A percentile compares a stretch with the other conserved stretches of the same genome.
These are phyloP conservation scores for Pseudocercospora eumusae DNA, from an alignment of 2,329 filamentous ascomycete genomes.

Conservation along the genomic window DNA sequence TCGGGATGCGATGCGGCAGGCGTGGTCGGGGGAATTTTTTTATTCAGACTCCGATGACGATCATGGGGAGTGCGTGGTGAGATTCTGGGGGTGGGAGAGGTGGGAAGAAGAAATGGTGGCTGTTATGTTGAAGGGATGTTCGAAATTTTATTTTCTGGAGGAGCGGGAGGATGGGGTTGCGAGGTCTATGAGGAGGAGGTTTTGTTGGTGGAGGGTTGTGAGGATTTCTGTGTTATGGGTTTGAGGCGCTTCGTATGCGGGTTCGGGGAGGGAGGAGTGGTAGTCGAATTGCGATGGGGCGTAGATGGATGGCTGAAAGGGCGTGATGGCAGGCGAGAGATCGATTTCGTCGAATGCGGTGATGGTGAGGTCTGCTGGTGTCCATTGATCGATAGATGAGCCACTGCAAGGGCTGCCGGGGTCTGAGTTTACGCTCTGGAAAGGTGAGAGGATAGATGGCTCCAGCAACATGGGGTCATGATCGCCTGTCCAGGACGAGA, in stretches of 20 bases:
- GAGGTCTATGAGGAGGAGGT: background rate
- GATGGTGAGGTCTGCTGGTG: background rate
- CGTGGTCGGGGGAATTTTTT: background rate
- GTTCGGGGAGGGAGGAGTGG: background rate
- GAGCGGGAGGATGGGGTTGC: background rate
- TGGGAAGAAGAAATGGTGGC: no score
- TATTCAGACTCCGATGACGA: slow-evolving; percentile 6
- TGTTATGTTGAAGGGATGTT: background rate
- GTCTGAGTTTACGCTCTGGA: slow-evolving; percentile 1
- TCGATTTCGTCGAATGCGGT: background rate
- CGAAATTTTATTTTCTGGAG: no score
- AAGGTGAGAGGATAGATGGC: background rate
- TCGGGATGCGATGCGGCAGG: no score
- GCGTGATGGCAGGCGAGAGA: background rate
- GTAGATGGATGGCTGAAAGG: background rate
- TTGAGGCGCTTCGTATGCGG: background rate
- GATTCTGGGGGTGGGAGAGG: background rate
- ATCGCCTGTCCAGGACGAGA: background rate
- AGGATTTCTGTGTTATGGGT: background rate
- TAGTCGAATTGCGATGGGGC: background rate
- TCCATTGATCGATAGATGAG: slow-evolving; percentile 1
- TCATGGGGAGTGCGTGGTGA: slow-evolving; percentile 7
- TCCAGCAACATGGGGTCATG: background rate
- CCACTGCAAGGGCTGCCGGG: slow-evolving; percentile 4
- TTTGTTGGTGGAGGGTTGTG: background rate